These are phyloP conservation scores for Monosiga brevicollis DNA, from an alignment of 78 protist genomes.

Conservation along the genomic window DNA sequence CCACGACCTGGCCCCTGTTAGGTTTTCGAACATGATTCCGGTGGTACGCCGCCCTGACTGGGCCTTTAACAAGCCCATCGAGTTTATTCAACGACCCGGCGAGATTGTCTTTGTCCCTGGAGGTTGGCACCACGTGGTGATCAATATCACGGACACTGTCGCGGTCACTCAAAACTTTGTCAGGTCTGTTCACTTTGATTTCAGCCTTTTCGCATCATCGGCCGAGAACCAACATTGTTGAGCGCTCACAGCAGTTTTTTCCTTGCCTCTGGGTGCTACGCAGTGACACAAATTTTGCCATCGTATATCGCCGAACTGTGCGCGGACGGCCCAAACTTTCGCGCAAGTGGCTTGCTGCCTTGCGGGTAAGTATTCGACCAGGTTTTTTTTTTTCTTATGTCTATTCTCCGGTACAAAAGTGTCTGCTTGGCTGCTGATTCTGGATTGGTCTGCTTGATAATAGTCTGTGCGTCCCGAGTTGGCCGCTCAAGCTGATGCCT, in stretches of 20 bases:
- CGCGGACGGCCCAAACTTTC: slow-evolving; percentile 22
- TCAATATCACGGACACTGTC: slow-evolving; percentile 30
- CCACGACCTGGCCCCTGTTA: too few species aligned
- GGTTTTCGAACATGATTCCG: neutral
- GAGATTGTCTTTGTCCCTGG: slow-evolving; percentile 57
- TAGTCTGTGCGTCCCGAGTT: slow-evolving; percentile 8
- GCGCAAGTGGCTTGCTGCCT: neutral
- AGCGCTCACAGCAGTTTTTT: too few species aligned
- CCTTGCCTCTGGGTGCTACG: neutral
- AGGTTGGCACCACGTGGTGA: slow-evolving; percentile 53
- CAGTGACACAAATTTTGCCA: neutral
- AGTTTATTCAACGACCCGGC: slow-evolving; percentile 22
- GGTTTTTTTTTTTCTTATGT: too few species aligned
- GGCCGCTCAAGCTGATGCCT: slow-evolving; percentile 5
- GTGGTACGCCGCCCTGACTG: neutral
- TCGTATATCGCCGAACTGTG: slow-evolving; percentile 5
- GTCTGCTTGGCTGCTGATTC: neutral
- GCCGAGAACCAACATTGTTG: too few species aligned
- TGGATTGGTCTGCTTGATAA: too few species aligned
- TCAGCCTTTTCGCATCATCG: neutral
- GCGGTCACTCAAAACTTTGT: slow-evolving; percentile 54
- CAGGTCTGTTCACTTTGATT: too few species aligned
- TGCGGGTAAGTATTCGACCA: neutral
- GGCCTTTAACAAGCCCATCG: neutral
- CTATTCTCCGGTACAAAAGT: neutral